Conservation (phyloP, 768 basidiomycete species). For the Stropharia rugosoannulata region DNA sequence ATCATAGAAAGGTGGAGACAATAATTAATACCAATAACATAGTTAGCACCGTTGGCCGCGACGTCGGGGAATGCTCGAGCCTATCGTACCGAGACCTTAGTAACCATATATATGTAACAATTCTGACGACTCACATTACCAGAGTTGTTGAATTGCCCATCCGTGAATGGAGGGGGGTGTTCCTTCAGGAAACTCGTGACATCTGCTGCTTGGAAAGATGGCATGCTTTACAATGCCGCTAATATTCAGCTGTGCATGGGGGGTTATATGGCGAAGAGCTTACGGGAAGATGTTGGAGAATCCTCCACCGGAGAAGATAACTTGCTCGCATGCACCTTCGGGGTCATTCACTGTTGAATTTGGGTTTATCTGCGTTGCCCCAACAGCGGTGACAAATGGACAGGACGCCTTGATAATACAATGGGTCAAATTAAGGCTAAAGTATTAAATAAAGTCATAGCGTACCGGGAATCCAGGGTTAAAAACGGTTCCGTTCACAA, state of each 20-base stretch:
- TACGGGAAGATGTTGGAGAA: slow-evolving; percentile 46
- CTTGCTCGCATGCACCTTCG: slow-evolving; percentile 44
- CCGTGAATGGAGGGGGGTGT: slow-evolving; percentile 38
- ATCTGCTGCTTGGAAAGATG: slow-evolving; percentile 42
- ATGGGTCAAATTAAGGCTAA: not conserved
- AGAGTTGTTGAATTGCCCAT: slow-evolving; percentile 44
- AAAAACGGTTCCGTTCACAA: slow-evolving; percentile 22
- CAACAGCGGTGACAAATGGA: slow-evolving; percentile 53
- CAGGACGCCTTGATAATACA: slow-evolving; percentile 32
- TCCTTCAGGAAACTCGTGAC: slow-evolving; percentile 38
- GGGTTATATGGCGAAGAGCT: not conserved
- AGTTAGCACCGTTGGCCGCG: slow-evolving; percentile 50
- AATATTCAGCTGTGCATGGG: slow-evolving; percentile 1
- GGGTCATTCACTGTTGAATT: slow-evolving; percentile 41
- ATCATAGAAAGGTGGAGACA: not conserved
- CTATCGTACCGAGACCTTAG: slow-evolving; percentile 19
- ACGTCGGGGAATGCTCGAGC: slow-evolving; percentile 51
- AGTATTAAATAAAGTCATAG: not conserved
- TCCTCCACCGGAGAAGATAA: slow-evolving; percentile 51
- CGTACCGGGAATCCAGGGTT: slow-evolving; percentile 25
- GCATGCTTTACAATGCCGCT: slow-evolving; percentile 17
- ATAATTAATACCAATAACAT: slow-evolving; percentile 31
- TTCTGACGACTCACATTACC: slow-evolving; percentile 27
- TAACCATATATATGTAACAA: not conserved
- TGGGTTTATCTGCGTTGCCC: slow-evolving; percentile 48